phyloP scores from a whole-genome alignment of 176 grass and related monocot genomes.

The Triticum monococcum region DNA sequence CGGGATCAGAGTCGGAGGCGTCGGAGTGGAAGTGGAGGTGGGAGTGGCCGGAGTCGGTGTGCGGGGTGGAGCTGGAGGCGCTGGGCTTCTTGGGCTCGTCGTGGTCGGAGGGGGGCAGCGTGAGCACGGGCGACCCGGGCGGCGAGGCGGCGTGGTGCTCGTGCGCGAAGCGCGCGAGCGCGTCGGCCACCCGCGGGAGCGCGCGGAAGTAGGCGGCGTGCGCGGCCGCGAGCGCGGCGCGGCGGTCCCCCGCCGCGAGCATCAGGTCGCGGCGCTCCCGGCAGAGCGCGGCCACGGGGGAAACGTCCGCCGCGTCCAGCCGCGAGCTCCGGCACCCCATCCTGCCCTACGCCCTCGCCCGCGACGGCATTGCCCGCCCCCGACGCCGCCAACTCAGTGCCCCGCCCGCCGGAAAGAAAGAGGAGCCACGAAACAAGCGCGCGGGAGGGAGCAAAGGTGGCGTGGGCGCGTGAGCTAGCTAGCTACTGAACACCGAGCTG shows the following conservation, averaged over 20 bases:
- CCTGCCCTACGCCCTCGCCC: constrained; percentile 14
- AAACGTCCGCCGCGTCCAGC: constrained; percentile 52
- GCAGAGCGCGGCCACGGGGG: constrained; percentile 63
- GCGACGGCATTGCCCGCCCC: constrained; percentile 28
- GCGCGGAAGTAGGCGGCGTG: constrained; percentile 80
- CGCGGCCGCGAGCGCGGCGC: constrained; percentile 57
- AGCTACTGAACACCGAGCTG: background rate
- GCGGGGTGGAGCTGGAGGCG: constrained; percentile 37
- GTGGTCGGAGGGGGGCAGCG: constrained; percentile 54
- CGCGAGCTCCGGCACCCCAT: constrained; percentile 90
- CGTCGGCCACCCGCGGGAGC: constrained; percentile 74
- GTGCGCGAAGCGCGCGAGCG: constrained; percentile 65
- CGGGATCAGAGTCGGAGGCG: constrained; percentile 27
- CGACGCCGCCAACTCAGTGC: background rate
- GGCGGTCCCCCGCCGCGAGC: constrained; percentile 42
- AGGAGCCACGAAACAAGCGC: background rate
- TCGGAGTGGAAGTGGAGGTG: constrained; percentile 52
- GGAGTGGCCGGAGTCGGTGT: constrained; percentile 47
- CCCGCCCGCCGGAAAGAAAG: too few species aligned
- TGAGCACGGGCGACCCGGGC: constrained; percentile 61
- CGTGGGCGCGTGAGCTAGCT: constrained; percentile 1
- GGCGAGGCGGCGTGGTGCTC: constrained; percentile 53
- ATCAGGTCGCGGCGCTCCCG: constrained; percentile 81
- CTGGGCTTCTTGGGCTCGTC: constrained; percentile 35
- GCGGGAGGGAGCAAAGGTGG: background rate